Conservation (phyloP, 1,139 yeast species). For the Pichia norvegensis region DNA sequence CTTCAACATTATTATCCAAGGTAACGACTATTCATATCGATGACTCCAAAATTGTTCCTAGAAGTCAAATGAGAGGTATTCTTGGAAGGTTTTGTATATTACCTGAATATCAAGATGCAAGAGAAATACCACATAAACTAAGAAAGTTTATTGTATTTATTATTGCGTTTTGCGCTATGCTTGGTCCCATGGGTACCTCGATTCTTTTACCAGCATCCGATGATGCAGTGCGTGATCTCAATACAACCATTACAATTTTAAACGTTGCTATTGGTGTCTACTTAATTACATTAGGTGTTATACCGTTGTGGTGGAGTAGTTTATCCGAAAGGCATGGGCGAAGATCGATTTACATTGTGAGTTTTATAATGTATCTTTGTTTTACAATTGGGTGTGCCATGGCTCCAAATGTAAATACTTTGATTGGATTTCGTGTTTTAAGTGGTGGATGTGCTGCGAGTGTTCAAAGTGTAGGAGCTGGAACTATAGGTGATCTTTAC, state of each 20-base stretch:
- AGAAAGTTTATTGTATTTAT: conserved; percentile 53
- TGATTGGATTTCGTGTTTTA: conserved; percentile 62
- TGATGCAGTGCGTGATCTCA: conserved; percentile 45
- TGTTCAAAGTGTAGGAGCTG: conserved; percentile 87
- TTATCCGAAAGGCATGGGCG: conserved; percentile 72
- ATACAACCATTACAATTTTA: conserved; percentile 53
- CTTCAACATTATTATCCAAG: conserved; percentile 12
- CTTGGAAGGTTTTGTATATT: conserved; percentile 45
- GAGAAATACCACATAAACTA: conserved; percentile 45
- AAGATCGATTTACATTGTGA: conserved; percentile 60
- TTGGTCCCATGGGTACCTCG: conserved; percentile 92
- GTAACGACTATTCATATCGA: conserved; percentile 22
- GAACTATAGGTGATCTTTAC: conserved; percentile 72
- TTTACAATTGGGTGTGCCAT: conserved; percentile 70
- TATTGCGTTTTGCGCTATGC: conserved; percentile 66
- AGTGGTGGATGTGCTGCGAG: conserved; percentile 81
- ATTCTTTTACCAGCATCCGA: conserved; percentile 74
- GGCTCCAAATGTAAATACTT: conserved; percentile 50
- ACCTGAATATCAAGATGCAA: conserved; percentile 69
- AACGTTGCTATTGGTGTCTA: conserved; percentile 79
- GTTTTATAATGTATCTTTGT: conserved; percentile 55
- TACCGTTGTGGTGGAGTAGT: conserved; percentile 88
- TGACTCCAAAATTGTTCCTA: conserved; percentile 32
- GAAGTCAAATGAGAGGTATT: conserved; percentile 45
- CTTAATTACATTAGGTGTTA: conserved; percentile 62